These are phyloP conservation scores for Tricholoma matsutake DNA, from an alignment of 768 basidiomycete species.

Conservation along the genomic window DNA sequence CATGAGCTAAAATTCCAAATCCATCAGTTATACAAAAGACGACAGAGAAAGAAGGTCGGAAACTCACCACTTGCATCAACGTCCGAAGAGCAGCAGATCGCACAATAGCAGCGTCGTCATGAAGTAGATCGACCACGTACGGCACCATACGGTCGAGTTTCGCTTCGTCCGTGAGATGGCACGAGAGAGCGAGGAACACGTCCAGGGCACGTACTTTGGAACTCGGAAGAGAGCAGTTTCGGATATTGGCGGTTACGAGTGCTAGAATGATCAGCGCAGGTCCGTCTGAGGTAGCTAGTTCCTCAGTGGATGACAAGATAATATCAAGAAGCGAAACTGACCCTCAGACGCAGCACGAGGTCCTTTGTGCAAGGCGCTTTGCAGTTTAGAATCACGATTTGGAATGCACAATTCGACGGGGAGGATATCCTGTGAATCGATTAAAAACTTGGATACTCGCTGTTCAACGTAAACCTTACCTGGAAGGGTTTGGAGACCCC, in stretches of 20 bases:
- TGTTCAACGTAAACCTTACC: conserved; percentile 31
- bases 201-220: conserved; percentile 86
- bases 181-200: conserved; percentile 76
- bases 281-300: conserved; percentile 55
- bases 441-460: background rate
- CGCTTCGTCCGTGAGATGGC: conserved; percentile 89
- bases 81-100: conserved; percentile 77
- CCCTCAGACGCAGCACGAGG: conserved; percentile 62
- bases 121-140: conserved; percentile 83
- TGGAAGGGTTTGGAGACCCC: conserved; percentile 54
- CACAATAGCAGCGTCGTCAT: conserved; percentile 82
- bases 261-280: conserved; percentile 87
- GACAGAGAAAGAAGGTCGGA: background rate
- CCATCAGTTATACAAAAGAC: background rate
- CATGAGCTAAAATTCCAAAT: conserved; percentile 15
- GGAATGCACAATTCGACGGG: conserved; percentile 77
- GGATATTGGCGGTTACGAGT: conserved; percentile 82
- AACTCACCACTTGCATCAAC: conserved; percentile 77
- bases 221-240: conserved; percentile 82
- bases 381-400: conserved; percentile 58
- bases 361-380: conserved; percentile 24
- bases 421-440: conserved; percentile 57
- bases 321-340: conserved; percentile 17
- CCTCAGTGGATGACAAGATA: background rate
- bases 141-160: conserved; percentile 93